These are phyloP conservation scores for Hemileccinum rubropunctum DNA, from an alignment of 768 basidiomycete genomes.

Conservation along the genomic window DNA sequence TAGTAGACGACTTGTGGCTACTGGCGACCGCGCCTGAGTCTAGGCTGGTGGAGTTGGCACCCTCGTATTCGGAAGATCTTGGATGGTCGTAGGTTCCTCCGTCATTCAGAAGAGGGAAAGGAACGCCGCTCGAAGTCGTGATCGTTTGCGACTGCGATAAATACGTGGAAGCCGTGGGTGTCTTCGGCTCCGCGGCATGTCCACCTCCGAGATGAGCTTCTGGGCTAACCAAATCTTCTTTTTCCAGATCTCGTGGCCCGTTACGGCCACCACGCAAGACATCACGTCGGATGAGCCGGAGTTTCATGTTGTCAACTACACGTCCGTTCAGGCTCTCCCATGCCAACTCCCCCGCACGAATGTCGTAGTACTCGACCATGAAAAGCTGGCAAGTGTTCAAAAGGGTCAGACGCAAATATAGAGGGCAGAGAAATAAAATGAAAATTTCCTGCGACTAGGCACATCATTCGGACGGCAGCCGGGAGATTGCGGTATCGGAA, in stretches of 20 bases:
- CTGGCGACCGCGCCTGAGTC: constrained; percentile 11
- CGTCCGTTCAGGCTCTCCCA: constrained; percentile 48
- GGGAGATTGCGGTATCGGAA: constrained; percentile 3
- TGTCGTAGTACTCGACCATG: constrained; percentile 66
- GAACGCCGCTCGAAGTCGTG: constrained; percentile 21
- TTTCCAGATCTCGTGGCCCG: constrained; percentile 25
- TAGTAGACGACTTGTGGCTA: constrained; percentile 8
- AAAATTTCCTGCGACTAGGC: constrained; percentile 1
- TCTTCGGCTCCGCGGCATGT: constrained; percentile 37
- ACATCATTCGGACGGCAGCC: constrained; percentile 6
- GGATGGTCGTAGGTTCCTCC: constrained; percentile 17
- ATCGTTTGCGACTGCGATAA: constrained; percentile 31
- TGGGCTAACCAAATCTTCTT: constrained; percentile 23
- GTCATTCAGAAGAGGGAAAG: constrained; percentile 26
- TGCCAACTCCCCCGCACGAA: constrained; percentile 54
- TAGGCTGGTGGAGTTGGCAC: constrained; percentile 6
- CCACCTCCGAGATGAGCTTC: constrained; percentile 33
- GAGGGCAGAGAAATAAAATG: neutral
- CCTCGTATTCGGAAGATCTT: constrained; percentile 22
- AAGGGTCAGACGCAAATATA: constrained; percentile 14
- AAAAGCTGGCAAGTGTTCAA: constrained; percentile 37
- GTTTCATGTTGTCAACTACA: constrained; percentile 49
- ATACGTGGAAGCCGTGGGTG: constrained; percentile 34
- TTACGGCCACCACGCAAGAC: constrained; percentile 18
- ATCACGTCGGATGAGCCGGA: constrained; percentile 42